These are phyloP conservation scores for Vitis rupestris DNA, from an alignment of 164 flowering plant genomes.

Conservation along the genomic window DNA sequence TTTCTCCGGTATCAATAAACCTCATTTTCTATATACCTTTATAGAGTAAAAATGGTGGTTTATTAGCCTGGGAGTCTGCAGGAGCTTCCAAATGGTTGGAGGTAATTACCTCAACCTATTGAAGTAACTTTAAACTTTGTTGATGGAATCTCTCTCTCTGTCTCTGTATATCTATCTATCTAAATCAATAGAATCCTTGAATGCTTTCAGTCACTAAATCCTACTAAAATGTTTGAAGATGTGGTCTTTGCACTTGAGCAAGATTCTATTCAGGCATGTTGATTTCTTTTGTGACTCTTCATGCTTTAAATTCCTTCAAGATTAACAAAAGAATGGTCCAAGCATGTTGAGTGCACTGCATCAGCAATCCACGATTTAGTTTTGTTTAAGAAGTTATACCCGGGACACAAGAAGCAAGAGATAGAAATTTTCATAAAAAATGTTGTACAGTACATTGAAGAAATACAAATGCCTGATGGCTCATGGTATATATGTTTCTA, in stretches of 20 bases:
- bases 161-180: too few relatives aligned
- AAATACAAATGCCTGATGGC: too few relatives aligned
- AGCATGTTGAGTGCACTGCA: conserved; percentile 41
- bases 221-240: conserved; percentile 35
- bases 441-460: too few relatives aligned
- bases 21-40: too few relatives aligned
- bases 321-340: neutral
- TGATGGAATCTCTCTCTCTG: too few relatives aligned
- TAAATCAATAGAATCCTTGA: neutral
- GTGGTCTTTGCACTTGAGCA: conserved; percentile 34
- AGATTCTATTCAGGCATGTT: neutral
- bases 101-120: conserved; percentile 15
- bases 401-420: conserved; percentile 4
- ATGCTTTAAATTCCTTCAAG: too few relatives aligned
- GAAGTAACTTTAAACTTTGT: too few relatives aligned
- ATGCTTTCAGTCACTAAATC: conserved; percentile 30
- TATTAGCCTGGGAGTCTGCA: too few relatives aligned
- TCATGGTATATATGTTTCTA: conserved; percentile 22
- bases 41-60: too few relatives aligned
- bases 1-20: neutral
- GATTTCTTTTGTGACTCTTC: too few relatives aligned
- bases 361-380: conserved; percentile 37
- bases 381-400: conserved; percentile 37
- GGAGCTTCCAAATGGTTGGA: neutral
- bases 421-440: too few relatives aligned